These are phyloP conservation scores for Apophysomyces ossiformis DNA, from an alignment of 371 early-diverging fungal species.

Conservation along the genomic window DNA sequence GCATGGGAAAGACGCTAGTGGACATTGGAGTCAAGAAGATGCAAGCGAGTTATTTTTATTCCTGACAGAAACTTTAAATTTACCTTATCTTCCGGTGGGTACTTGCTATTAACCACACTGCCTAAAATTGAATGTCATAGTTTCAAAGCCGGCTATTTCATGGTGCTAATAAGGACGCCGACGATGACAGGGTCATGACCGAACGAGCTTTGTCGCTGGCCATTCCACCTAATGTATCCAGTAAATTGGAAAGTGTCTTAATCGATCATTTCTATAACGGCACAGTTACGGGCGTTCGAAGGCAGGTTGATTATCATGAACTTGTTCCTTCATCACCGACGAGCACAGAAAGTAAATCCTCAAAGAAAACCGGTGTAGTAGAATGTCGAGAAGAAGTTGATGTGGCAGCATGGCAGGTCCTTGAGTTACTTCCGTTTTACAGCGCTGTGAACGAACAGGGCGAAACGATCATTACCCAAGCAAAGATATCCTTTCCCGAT, in stretches of 20 bases:
- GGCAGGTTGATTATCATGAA: constrained; percentile 26
- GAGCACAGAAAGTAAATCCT: neutral
- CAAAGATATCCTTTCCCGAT: constrained; percentile 49
- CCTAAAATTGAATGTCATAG: constrained; percentile 13
- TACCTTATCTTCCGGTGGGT: constrained; percentile 61
- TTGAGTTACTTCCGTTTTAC: constrained; percentile 64
- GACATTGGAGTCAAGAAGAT: constrained; percentile 60
- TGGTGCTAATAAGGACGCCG: constrained; percentile 52
- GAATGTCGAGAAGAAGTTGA: constrained; percentile 21
- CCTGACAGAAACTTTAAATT: constrained; percentile 55
- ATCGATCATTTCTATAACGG: constrained; percentile 42
- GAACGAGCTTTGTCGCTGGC: constrained; percentile 58
- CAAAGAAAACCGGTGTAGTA: neutral
- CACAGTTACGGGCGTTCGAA: constrained; percentile 39
- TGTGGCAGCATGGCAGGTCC: constrained; percentile 60
- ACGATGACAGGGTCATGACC: constrained; percentile 63
- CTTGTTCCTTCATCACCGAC: neutral
- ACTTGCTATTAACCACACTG: neutral
- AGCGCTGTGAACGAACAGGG: constrained; percentile 62
- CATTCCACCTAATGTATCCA: constrained; percentile 33
- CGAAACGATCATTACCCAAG: constrained; percentile 47
- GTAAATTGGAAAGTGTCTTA: constrained; percentile 26
- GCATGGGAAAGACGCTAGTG: constrained; percentile 33
- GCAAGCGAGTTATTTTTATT: constrained; percentile 62
- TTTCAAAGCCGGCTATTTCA: constrained; percentile 60